Evolutionary conservation across 768 basidiomycete species (phyloP).

Genomic region (Cyclocybe aegerita): DNA sequence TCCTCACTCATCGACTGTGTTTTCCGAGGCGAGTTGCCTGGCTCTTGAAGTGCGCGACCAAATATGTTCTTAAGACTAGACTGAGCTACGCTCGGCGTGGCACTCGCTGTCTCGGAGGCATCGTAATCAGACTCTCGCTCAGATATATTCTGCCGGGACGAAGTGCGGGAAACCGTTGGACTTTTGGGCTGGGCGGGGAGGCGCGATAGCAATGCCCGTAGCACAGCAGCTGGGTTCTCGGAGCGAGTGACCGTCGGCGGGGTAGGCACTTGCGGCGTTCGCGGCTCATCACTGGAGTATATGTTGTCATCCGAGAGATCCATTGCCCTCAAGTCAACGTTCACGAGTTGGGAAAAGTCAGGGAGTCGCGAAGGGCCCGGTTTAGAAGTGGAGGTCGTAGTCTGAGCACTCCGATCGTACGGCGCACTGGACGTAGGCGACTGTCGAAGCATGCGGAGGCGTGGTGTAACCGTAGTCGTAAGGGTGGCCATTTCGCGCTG

Average conservation of each 20-base stretch:
- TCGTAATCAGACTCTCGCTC: conserved; percentile 63
- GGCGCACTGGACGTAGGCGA: conserved; percentile 13
- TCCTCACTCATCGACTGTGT: conserved; percentile 45
- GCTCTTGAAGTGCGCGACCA: conserved; percentile 61
- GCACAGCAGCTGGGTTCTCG: conserved; percentile 54
- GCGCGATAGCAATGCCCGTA: conserved; percentile 60
- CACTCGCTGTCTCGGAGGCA: conserved; percentile 35
- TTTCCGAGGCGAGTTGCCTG: conserved; percentile 66
- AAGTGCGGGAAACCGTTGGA: conserved; percentile 15
- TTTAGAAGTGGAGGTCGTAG: conserved; percentile 23
- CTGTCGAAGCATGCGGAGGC: conserved; percentile 34
- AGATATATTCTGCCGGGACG: conserved; percentile 33
- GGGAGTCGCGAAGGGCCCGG: conserved; percentile 37
- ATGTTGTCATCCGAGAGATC: conserved; percentile 23
- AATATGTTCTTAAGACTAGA: conserved; percentile 67
- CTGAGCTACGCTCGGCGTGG: conserved; percentile 47
- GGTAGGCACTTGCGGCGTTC: conserved; percentile 34
- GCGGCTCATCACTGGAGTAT: conserved; percentile 28
- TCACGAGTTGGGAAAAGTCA: conserved; percentile 29
- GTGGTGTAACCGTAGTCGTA: conserved; percentile 24
- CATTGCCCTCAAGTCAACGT: conserved; percentile 24
- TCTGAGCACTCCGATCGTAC: conserved; percentile 24
- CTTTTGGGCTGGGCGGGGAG: conserved; percentile 39
- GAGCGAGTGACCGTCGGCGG: conserved; percentile 19
- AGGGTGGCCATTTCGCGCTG: conserved; percentile 9